phyloP scores from a whole-genome alignment of 306 rosid species.

The Glycine tomentella region DNA sequence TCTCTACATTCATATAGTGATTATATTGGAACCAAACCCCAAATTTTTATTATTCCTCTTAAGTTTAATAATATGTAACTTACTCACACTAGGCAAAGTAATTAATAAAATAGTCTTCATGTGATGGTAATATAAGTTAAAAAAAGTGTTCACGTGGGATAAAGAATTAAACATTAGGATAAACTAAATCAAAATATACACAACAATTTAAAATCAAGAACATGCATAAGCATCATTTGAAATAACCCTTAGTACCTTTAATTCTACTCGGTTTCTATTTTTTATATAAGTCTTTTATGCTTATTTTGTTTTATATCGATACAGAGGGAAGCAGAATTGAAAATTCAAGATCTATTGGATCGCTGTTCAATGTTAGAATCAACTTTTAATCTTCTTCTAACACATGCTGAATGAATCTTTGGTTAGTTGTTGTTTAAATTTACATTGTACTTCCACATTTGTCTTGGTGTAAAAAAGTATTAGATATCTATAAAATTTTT shows the following conservation, averaged over 20 bases:
- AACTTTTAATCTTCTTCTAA: conserved; percentile 42
- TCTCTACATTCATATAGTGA: not conserved
- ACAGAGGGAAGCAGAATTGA: conserved; percentile 56
- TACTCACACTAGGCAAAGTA: not conserved
- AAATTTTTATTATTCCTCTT: not conserved
- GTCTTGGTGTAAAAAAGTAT: too few relatives aligned
- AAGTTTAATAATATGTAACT: not conserved
- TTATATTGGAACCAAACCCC: not conserved
- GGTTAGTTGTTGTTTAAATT: too few relatives aligned
- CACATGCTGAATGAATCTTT: too few relatives aligned
- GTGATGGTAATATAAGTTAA: not conserved
- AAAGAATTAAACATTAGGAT: not conserved
- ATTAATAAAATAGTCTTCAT: not conserved
- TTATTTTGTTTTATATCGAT: conserved; percentile 36
- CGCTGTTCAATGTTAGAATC: conserved; percentile 44
- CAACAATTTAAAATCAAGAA: not conserved
- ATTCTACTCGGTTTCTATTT: not conserved
- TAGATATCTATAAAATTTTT: too few relatives aligned
- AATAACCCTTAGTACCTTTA: not conserved
- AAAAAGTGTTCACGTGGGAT: not conserved
- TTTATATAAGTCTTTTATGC: not conserved
- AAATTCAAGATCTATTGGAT: conserved; percentile 65
- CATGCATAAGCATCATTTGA: not conserved
- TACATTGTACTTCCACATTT: too few relatives aligned
- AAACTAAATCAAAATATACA: not conserved